Evolutionary conservation across 2,329 filamentous ascomycete species (phyloP).

Genomic region (Bimuria novae-zelandiae): DNA sequence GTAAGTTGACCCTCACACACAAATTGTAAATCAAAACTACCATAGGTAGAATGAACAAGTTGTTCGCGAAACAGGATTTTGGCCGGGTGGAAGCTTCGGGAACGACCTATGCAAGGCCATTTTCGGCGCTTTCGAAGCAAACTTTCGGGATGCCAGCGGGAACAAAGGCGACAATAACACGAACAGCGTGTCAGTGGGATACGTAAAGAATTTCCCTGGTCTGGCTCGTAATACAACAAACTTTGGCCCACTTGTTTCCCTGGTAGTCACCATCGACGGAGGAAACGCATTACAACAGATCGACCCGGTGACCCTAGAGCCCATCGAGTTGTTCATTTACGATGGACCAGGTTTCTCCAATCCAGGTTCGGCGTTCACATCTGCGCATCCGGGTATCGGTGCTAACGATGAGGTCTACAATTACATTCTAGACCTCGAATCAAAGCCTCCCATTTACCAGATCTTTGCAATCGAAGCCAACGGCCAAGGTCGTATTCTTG

Average conservation of each 20-base stretch:
- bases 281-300: slow-evolving; percentile 8
- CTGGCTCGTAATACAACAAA: slow-evolving; percentile 12
- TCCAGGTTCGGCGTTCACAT: background rate
- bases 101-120: slow-evolving; percentile 14
- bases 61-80: slow-evolving; percentile 9
- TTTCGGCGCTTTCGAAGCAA: slow-evolving; percentile 10
- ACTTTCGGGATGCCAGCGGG: slow-evolving; percentile 6
- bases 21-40: too few species aligned
- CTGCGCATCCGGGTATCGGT: slow-evolving; percentile 12
- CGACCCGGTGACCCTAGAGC: slow-evolving; percentile 11
- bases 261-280: slow-evolving; percentile 10
- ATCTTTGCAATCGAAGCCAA: slow-evolving; percentile 12
- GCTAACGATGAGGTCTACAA: slow-evolving; percentile 10
- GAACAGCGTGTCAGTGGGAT: background rate
- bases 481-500: slow-evolving; percentile 7
- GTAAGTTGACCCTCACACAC: background rate
- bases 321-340: slow-evolving; percentile 12
- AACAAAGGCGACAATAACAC: slow-evolving; percentile 1
- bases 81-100: slow-evolving; percentile 4
- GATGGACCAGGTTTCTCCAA: background rate
- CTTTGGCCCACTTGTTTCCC: slow-evolving; percentile 12
- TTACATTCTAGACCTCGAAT: slow-evolving; percentile 10
- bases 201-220: slow-evolving; percentile 14
- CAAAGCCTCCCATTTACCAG: slow-evolving; percentile 1
- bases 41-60: background rate